Evolutionary conservation across 73 alveolate species (phyloP).

Genomic region (Paramecium primaurelia): DNA sequence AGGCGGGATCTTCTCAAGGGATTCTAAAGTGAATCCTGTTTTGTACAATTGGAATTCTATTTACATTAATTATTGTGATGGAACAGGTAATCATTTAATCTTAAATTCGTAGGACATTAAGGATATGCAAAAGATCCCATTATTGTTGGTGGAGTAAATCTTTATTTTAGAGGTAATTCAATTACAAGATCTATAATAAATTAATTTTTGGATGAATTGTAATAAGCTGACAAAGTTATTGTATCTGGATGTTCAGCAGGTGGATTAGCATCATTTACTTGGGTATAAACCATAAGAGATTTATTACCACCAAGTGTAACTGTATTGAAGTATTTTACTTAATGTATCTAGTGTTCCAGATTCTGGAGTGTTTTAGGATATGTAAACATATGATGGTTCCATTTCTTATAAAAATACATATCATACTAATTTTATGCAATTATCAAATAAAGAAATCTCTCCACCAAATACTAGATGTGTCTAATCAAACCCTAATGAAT

Average conservation of each 20-base stretch:
- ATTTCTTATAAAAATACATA: neutral
- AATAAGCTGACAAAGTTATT: neutral
- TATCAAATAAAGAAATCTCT: neutral
- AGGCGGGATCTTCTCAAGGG: slow-evolving; percentile 12
- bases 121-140: slow-evolving; percentile 38
- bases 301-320: neutral
- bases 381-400: slow-evolving; percentile 29
- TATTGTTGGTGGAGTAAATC: neutral
- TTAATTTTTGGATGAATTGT: neutral
- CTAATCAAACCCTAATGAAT: neutral
- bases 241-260: slow-evolving; percentile 53
- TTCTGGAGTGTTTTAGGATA: slow-evolving; percentile 33
- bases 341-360: neutral
- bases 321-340: neutral
- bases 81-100: slow-evolving; percentile 14
- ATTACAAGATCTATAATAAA: slow-evolving; percentile 6
- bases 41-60: slow-evolving; percentile 58
- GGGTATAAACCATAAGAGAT: slow-evolving; percentile 20
- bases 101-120: neutral
- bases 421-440: slow-evolving; percentile 24
- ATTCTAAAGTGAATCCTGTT: neutral
- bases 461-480: slow-evolving; percentile 38
- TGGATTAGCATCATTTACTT: slow-evolving; percentile 41
- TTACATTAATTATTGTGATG: slow-evolving; percentile 56
- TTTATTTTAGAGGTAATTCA: slow-evolving; percentile 24